Percentiles rank a stretch among this genome's conserved stretches.
Conservation (phyloP, 1,284 basidiomycete genomes). For the Tilletia setariae region DNA sequence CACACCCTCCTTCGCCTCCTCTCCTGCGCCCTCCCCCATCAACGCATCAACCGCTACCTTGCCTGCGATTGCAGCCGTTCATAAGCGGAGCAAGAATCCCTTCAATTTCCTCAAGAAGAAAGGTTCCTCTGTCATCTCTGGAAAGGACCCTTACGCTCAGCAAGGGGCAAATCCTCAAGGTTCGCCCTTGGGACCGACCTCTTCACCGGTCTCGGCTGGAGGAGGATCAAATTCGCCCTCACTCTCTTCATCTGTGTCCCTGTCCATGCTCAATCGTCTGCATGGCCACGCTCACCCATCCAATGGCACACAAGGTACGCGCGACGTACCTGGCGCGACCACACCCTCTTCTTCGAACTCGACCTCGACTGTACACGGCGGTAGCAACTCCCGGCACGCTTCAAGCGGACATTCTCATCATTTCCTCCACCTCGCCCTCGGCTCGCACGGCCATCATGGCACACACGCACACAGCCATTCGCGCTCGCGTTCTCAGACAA, state of each 20-base stretch:
- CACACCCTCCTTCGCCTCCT: not conserved
- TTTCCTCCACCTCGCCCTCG: not conserved
- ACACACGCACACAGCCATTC: not conserved
- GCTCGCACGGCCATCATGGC: not conserved
- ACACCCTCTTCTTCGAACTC: not conserved
- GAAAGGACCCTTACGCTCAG: slow-evolving; percentile 19
- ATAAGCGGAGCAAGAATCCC: slow-evolving; percentile 38
- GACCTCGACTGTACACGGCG: not conserved
- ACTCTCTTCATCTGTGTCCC: not conserved
- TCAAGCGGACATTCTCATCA: not conserved
- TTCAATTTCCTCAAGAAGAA: slow-evolving; percentile 46
- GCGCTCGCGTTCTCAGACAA: slow-evolving; percentile 4
- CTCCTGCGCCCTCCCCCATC: not conserved
- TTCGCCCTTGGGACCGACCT: too few species aligned
- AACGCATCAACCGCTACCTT: slow-evolving; percentile 18
- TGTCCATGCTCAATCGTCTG: slow-evolving; percentile 8
- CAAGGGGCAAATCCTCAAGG: not conserved
- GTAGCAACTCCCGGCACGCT: not conserved
- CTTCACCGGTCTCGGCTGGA: too few species aligned
- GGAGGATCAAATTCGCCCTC: not conserved
- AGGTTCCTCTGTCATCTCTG: slow-evolving; percentile 21
- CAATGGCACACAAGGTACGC: too few species aligned
- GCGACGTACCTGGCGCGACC: too few species aligned
- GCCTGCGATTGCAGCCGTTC: slow-evolving; percentile 7
- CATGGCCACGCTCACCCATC: not conserved